A percentile compares a stretch with the other conserved stretches of the same genome.
phyloP scores from a whole-genome alignment of 495 filamentous ascomycete species.

The Daldinia caldariorum region DNA sequence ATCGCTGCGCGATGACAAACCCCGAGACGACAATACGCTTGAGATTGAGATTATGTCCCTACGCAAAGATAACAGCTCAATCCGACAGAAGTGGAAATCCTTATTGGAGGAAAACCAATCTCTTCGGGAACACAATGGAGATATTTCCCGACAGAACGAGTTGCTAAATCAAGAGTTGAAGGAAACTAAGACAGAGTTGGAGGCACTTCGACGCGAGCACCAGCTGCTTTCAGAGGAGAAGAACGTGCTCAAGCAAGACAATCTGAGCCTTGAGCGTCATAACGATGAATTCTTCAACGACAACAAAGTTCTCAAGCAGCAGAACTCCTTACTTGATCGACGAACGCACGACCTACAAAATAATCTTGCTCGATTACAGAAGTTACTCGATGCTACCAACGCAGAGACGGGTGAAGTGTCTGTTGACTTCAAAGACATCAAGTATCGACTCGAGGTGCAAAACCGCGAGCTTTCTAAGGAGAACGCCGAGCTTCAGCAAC shows the following conservation, averaged over 20 bases:
- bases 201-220: constrained; percentile 47
- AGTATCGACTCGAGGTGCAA: constrained; percentile 33
- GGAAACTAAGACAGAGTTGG: constrained; percentile 49
- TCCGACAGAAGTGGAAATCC: constrained; percentile 45
- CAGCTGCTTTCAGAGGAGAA: constrained; percentile 49
- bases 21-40: constrained; percentile 16
- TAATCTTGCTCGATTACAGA: constrained; percentile 49
- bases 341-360: constrained; percentile 48
- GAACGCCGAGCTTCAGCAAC: constrained; percentile 38
- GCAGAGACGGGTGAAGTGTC: constrained; percentile 36
- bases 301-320: constrained; percentile 56
- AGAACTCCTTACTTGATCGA: constrained; percentile 50
- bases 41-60: constrained; percentile 51
- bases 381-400: constrained; percentile 44
- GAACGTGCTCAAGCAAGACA: constrained; percentile 52
- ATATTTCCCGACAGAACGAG: constrained; percentile 47
- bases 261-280: constrained; percentile 55
- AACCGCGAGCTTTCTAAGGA: constrained; percentile 30
- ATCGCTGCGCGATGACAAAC: constrained; percentile 31
- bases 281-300: constrained; percentile 59
- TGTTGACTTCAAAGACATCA: constrained; percentile 32
- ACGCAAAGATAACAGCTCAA: constrained; percentile 47
- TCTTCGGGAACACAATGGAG: constrained; percentile 42
- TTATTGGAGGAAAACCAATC: constrained; percentile 44
- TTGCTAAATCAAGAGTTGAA: constrained; percentile 53